Base-by-base conservation (phyloP, 129 eudicot species). In the Scalesia atractyloides region DNA sequence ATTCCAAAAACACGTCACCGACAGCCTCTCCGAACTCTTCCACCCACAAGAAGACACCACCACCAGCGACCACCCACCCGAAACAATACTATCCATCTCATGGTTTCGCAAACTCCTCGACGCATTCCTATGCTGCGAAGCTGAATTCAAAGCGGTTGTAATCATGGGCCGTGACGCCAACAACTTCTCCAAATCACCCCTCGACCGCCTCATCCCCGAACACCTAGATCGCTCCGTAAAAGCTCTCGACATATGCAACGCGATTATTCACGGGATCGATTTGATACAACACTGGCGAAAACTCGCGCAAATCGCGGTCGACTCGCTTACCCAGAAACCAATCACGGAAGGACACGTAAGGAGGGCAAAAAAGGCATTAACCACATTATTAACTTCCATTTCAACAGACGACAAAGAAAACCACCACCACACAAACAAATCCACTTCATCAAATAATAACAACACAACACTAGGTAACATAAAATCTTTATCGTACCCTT, bases 211-310 rank as follows among this genome's bases (percentile, higher is more conserved):
- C 0, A 80, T 90, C 34, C 89, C 97, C 1, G 99, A 94, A 61
- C 82, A 90, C 34, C 74, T 88, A 3, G 99, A 90, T 11, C 84
- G 96, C 33, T 50, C 82, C 5, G 83, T 94, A 0, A 94, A 94
- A 67, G 89, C 99, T 4, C 81, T 94, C 1, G 99, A 94, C 64
- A 66, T 90, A 30, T 94, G 96, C 75, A 94, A 91, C 58, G 96
- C 97, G 16, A 43, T 88, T 26, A 82, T 81, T 4, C 84, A 86
- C 24, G 96, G 93, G 9, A 52, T 94, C 5, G 99, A 90, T n/a
- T 57, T 87, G 41, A 66, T 90, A 18, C 68, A 63, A 7, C 87
- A 82, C 19, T 88, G 95, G 96, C 89, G 83, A 66, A 84, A 77
- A 68, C 86, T 86, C 1, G 96, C 89, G 0, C 80, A 79, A 30